These are phyloP conservation scores for Mucor sp. DNA, from an alignment of 371 early-diverging fungal species.

Conservation along the genomic window DNA sequence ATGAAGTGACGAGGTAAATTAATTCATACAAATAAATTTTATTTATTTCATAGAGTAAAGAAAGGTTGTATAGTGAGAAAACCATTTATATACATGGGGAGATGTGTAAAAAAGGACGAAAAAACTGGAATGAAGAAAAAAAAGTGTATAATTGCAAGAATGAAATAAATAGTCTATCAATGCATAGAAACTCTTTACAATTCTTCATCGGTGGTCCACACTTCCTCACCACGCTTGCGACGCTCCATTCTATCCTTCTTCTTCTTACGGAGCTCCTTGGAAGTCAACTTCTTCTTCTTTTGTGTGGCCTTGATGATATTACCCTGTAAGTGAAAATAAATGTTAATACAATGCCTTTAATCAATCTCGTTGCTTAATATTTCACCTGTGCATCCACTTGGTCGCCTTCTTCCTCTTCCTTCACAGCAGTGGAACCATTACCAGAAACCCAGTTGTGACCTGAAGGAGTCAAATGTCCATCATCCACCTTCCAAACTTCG, in stretches of 20 bases:
- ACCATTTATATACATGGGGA: background rate
- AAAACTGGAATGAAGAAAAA: background rate
- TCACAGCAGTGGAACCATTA: conserved; percentile 40
- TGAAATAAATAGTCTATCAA: conserved; percentile 5
- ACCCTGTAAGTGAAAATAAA: conserved; percentile 11
- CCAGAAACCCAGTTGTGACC: conserved; percentile 57
- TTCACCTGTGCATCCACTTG: conserved; percentile 38
- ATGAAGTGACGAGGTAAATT: no score
- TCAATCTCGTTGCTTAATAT: no score
- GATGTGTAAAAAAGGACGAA: background rate
- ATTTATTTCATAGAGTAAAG: background rate
- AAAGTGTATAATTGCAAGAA: background rate
- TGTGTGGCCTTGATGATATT: conserved; percentile 49
- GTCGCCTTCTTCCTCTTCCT: conserved; percentile 44
- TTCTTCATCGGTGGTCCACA: conserved; percentile 43
- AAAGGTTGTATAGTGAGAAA: background rate
- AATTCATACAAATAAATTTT: background rate
- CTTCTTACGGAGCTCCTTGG: conserved; percentile 55
- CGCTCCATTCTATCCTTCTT: conserved; percentile 58
- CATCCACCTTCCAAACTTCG: conserved; percentile 77
- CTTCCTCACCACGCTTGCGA: conserved; percentile 58
- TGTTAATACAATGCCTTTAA: no score
- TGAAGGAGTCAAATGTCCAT: conserved; percentile 55
- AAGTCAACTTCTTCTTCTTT: conserved; percentile 52
- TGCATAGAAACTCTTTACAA: conserved; percentile 24